A percentile compares a stretch with the other conserved stretches of the same genome.
These are phyloP conservation scores for Cutaneotrichosporon sp. DNA, from an alignment of 1,284 basidiomycete genomes.

Conservation along the genomic window DNA sequence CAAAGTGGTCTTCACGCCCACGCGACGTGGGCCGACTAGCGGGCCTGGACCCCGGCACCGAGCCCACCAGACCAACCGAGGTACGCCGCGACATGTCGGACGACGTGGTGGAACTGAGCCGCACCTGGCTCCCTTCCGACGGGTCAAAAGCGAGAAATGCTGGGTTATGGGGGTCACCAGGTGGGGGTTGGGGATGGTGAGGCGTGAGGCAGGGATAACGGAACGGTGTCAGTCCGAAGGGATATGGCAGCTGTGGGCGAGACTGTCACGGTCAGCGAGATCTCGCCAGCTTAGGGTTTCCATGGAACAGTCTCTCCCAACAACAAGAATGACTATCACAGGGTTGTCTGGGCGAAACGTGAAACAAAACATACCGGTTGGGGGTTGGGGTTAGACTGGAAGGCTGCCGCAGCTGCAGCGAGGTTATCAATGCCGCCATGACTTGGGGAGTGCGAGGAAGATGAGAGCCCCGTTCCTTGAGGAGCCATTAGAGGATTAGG, in stretches of 20 bases:
- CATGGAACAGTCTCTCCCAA: neutral
- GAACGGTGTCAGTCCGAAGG: constrained; percentile 40
- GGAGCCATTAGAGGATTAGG: neutral
- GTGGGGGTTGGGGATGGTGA: constrained; percentile 31
- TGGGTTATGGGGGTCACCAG: constrained; percentile 36
- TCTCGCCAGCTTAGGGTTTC: neutral
- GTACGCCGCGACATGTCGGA: constrained; percentile 5
- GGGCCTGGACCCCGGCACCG: constrained; percentile 3
- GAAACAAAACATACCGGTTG: constrained; percentile 14
- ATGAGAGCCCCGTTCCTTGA: neutral
- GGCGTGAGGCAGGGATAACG: constrained; percentile 39
- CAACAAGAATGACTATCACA: neutral
- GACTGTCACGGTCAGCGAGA: neutral
- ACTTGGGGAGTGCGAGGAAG: constrained; percentile 15
- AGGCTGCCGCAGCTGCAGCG: constrained; percentile 28
- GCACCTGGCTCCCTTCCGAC: constrained; percentile 12
- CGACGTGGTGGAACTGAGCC: neutral
- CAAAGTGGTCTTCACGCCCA: constrained; percentile 1
- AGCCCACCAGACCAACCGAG: neutral
- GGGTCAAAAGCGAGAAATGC: constrained; percentile 36
- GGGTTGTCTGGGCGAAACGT: neutral
- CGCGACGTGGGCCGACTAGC: constrained; percentile 2
- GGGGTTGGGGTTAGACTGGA: constrained; percentile 11
- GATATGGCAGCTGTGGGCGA: constrained; percentile 26
- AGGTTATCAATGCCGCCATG: constrained; percentile 29